These are phyloP conservation scores for Fimicolochytrium jonesii DNA, from an alignment of 192 early-diverging fungal genomes.

Conservation along the genomic window DNA sequence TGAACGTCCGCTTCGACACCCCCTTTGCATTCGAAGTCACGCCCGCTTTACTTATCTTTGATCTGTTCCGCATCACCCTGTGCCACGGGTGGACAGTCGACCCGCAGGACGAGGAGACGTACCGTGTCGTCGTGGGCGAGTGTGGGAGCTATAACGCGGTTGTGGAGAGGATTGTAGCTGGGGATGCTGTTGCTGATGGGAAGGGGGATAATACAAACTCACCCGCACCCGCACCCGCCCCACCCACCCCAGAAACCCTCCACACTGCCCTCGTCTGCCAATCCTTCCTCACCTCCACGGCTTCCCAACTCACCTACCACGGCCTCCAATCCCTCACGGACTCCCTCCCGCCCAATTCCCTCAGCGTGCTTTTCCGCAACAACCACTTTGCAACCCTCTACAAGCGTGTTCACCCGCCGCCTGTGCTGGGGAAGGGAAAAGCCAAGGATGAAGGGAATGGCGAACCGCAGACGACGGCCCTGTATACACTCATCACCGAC, in stretches of 20 bases:
- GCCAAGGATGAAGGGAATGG: conserved; percentile 9
- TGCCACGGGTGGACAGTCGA: conserved; percentile 91
- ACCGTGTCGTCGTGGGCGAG: conserved; percentile 47
- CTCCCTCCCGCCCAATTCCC: conserved; percentile 46
- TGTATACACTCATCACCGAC: conserved; percentile 49
- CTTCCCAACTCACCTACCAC: conserved; percentile 79
- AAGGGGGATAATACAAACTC: not conserved
- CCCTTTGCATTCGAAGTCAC: conserved; percentile 74
- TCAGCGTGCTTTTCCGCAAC: conserved; percentile 87
- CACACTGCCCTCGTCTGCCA: conserved; percentile 51
- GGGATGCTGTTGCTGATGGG: conserved; percentile 43
- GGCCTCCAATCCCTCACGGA: conserved; percentile 69
- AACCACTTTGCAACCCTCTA: conserved; percentile 66
- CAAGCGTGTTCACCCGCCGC: conserved; percentile 19
- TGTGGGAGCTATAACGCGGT: conserved; percentile 72
- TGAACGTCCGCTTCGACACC: conserved; percentile 79
- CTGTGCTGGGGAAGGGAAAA: too few species aligned
- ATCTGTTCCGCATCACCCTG: conserved; percentile 70
- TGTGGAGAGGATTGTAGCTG: conserved; percentile 71
- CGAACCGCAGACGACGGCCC: not conserved
- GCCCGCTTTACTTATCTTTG: conserved; percentile 64
- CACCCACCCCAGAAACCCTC: not conserved
- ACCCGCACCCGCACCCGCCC: not conserved
- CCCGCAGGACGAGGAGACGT: conserved; percentile 54
- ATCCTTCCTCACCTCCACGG: conserved; percentile 70